Base-by-base conservation (phyloP, 305 asterid species). In the Plantago rigida region DNA sequence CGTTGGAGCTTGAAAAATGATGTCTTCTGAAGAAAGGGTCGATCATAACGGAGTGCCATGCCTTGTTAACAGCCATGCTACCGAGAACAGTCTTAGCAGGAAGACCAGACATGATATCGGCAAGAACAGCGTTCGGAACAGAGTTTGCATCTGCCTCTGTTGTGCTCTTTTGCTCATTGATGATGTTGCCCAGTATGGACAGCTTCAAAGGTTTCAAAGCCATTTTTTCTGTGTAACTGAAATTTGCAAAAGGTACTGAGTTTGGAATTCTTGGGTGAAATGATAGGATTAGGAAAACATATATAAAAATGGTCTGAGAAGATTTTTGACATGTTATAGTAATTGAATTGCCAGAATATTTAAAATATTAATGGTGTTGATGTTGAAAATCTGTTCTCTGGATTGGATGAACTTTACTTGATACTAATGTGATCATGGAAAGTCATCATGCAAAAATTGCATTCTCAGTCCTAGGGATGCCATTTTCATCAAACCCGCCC, bases 61-160 rank as follows among this genome's bases (percentile, higher is more conserved):
- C 11, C 34, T 55, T 55, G 3, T 39, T 5, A 6, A 55, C 60
- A 6, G 13, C 5, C 60, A 12, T 55, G 60, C 60, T 13, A 11
- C 60, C 10, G 14, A 55, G 34, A 42, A 34, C 60, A 5, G 60
- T 55, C 14, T 55, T 55, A 2, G 60, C 13, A 13, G 60, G 60
- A 17, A 31, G 7, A 1, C 26, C 34, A 29, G 46, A n/a, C 45
- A 55, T 3, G 24, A 55, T 55, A 24, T 29, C 42, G 6, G 17
- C 0, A 28, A 54, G 9, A n/a, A 55, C 26, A 1, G 2, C 24
- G 4, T 0, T 4, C n/a, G 60, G 60, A 55, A 8, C 9, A 36
- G 9, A 31, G 47, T 29, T 13, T 5, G 10, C 13, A 13, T 13
- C 26, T 51, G 34, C 13, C 14, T 22, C 13, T 22, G 11, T 51